Conservation (phyloP, 805 yeast genomes). For the Ogataea pignaliae region DNA sequence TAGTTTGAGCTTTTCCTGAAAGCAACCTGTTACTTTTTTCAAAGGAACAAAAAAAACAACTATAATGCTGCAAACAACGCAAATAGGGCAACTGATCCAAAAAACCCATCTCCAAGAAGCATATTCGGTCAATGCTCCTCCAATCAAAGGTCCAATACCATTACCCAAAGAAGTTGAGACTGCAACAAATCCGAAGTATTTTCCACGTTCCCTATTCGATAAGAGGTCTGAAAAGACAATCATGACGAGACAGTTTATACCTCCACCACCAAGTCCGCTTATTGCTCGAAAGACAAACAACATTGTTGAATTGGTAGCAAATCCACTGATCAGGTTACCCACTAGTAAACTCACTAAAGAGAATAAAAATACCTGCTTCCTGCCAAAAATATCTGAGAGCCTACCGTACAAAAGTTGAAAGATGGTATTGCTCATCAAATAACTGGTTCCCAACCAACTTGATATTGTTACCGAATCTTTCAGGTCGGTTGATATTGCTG, state of each 20-base stretch:
- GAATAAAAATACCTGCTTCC: constrained; percentile 40
- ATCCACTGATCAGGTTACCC: constrained; percentile 48
- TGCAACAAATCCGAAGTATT: constrained; percentile 52
- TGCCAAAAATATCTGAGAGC: constrained; percentile 49
- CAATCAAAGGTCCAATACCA: constrained; percentile 51
- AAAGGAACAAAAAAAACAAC: constrained; percentile 25
- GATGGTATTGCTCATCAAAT: constrained; percentile 45
- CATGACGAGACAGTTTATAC: constrained; percentile 45
- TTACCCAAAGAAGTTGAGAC: constrained; percentile 46
- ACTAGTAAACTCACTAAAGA: constrained; percentile 35
- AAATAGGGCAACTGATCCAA: constrained; percentile 41
- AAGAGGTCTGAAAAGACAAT: constrained; percentile 51
- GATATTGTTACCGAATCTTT: constrained; percentile 41
- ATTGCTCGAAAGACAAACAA: constrained; percentile 48
- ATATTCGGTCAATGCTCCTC: constrained; percentile 43
- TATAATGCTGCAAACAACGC: constrained; percentile 9
- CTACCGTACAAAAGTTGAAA: constrained; percentile 52
- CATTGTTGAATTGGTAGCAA: constrained; percentile 42
- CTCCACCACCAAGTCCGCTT: constrained; percentile 54
- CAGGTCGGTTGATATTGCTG: constrained; percentile 42
- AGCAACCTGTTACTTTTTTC: constrained; percentile 31
- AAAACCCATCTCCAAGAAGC: constrained; percentile 52
- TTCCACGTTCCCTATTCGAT: constrained; percentile 47
- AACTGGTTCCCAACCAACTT: constrained; percentile 53
- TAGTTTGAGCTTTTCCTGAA: constrained; percentile 33